Conservation (phyloP, 306 rosid species). For the Argentina anserina region DNA sequence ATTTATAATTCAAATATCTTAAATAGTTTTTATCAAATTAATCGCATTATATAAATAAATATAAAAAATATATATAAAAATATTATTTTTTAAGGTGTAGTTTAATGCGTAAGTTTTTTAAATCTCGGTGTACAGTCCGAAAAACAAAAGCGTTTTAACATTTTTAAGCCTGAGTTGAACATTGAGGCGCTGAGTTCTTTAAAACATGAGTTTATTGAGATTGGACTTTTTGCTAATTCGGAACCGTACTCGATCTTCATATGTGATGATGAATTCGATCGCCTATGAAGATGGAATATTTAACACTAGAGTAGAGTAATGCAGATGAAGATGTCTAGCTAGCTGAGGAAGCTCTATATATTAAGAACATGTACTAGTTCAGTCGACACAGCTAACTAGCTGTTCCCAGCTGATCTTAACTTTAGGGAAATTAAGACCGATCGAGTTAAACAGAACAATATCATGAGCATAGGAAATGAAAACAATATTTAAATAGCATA, state of each 20-base stretch:
- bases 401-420: not conserved
- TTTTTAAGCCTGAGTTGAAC: too few relatives aligned
- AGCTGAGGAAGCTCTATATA: not conserved
- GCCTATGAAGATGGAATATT: not conserved
- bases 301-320: not conserved
- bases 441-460: not conserved
- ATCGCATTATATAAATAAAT: too few relatives aligned
- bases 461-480: not conserved
- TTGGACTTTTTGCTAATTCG: not conserved
- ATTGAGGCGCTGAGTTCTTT: too few relatives aligned
- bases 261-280: not conserved
- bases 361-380: not conserved
- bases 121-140: too few relatives aligned
- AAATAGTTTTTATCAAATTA: too few relatives aligned
- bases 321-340: not conserved
- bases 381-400: not conserved
- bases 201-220: not conserved
- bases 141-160: too few relatives aligned
- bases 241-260: not conserved
- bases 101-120: too few relatives aligned
- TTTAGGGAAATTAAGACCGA: not conserved
- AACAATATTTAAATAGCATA: not conserved
- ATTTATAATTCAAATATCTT: too few relatives aligned
- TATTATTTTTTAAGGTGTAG: too few relatives aligned
- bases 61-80: too few relatives aligned